Evolutionary conservation across 768 basidiomycete species (phyloP).

Genomic region (Pleurotus ostreatus): DNA sequence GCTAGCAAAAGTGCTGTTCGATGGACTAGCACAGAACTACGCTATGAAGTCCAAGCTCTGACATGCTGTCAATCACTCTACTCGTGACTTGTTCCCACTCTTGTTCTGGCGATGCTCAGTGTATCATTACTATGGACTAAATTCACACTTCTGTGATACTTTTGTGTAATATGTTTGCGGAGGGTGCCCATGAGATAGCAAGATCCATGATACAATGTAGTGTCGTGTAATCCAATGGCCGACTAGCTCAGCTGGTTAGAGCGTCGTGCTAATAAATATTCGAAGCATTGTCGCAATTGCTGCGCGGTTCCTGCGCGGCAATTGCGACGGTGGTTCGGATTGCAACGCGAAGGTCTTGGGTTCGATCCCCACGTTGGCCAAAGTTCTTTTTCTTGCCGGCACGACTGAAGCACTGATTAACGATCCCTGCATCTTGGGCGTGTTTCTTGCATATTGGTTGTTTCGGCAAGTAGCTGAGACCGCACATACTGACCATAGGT

Average conservation of each 20-base stretch:
- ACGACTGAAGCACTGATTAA: too few species aligned
- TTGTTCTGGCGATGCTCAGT: too few species aligned
- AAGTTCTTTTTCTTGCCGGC: neutral
- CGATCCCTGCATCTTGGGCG: too few species aligned
- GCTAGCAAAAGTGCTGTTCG: constrained; percentile 9
- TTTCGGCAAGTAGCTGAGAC: neutral
- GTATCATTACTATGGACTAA: too few species aligned
- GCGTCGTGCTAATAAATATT: constrained; percentile 71
- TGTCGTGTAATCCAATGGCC: constrained; percentile 33
- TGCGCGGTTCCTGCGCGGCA: too few species aligned
- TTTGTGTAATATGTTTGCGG: too few species aligned
- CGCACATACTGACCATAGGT: too few species aligned
- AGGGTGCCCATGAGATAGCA: too few species aligned
- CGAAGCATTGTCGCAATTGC: too few species aligned
- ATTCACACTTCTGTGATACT: too few species aligned
- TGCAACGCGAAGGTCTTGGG: constrained; percentile 73
- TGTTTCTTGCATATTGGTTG: neutral
- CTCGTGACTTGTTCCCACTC: too few species aligned
- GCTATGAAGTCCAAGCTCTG: neutral
- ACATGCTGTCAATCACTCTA: too few species aligned
- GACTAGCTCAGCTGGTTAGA: constrained; percentile 94
- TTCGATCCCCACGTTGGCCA: constrained; percentile 80
- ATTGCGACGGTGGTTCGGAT: neutral
- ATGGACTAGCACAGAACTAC: constrained; percentile 5
- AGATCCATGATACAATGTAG: neutral